phyloP scores from a whole-genome alignment of 257 asterid genomes.

The Solanum clarkiae region DNA sequence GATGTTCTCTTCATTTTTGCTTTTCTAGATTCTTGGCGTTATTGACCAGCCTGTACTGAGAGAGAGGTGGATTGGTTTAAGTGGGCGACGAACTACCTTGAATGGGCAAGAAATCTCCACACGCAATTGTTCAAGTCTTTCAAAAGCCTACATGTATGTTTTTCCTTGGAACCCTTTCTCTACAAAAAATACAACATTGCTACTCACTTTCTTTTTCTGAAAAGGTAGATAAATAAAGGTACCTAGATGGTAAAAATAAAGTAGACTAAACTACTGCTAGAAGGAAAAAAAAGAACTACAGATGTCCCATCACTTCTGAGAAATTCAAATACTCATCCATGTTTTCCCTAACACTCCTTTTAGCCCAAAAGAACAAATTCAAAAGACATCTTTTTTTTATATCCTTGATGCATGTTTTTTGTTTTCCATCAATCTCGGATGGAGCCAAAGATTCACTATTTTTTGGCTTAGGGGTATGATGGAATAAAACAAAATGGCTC shows the following conservation, averaged over 20 bases:
- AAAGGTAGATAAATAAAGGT: neutral
- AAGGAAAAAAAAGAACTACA: neutral
- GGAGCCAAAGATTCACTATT: too few species aligned
- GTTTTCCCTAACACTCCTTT: neutral
- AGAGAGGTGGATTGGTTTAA: conserved; percentile 90
- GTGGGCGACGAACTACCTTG: conserved; percentile 61
- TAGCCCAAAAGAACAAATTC: neutral
- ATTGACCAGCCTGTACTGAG: conserved; percentile 88
- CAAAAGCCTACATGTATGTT: conserved; percentile 78
- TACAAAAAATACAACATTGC: neutral
- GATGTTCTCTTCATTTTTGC: neutral
- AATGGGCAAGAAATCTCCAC: conserved; percentile 70
- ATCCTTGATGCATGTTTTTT: neutral
- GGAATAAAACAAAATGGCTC: too few species aligned
- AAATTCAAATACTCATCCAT: neutral
- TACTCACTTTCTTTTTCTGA: neutral
- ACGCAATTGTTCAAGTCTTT: conserved; percentile 72
- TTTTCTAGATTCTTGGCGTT: conserved; percentile 69
- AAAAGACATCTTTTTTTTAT: neutral
- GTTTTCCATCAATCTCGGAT: too few species aligned
- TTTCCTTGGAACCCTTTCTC: neutral
- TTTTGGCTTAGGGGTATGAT: too few species aligned
- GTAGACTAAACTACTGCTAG: neutral
- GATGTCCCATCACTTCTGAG: neutral
- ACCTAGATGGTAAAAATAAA: neutral